A percentile compares a stretch with the other conserved stretches of the same genome.
phyloP scores from a whole-genome alignment of 2,329 filamentous ascomycete species.

The Tolypocladium album region DNA sequence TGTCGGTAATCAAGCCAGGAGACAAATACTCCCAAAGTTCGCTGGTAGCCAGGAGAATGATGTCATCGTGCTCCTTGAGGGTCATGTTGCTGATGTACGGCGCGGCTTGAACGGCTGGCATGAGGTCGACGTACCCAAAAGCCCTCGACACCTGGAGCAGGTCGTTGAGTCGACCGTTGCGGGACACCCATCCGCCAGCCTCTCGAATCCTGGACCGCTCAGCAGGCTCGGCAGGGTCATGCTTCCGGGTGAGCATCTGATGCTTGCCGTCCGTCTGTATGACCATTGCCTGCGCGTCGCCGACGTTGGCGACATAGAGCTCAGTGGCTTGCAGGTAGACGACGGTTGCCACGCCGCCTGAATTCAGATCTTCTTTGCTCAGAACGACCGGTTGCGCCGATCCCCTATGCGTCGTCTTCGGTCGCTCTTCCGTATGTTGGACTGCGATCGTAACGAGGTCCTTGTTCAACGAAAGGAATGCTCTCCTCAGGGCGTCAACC shows the following conservation, averaged over 20 bases:
- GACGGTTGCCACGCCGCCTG: slow-evolving; percentile 85
- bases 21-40: slow-evolving; percentile 94
- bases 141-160: slow-evolving; percentile 82
- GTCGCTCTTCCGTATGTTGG: slow-evolving; percentile 67
- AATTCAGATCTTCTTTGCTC: slow-evolving; percentile 78
- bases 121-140: slow-evolving; percentile 88
- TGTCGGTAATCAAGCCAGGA: slow-evolving; percentile 82
- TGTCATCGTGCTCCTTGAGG: slow-evolving; percentile 82
- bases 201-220: slow-evolving; percentile 87
- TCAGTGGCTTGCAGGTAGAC: slow-evolving; percentile 84
- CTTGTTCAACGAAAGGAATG: slow-evolving; percentile 87
- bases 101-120: slow-evolving; percentile 86
- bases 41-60: slow-evolving; percentile 80
- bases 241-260: slow-evolving; percentile 77
- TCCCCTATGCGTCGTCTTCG: slow-evolving; percentile 55
- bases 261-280: slow-evolving; percentile 81
- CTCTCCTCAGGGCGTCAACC: slow-evolving; percentile 70
- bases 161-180: slow-evolving; percentile 90
- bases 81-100: slow-evolving; percentile 72
- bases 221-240: slow-evolving; percentile 77
- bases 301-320: slow-evolving; percentile 88
- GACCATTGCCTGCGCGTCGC: slow-evolving; percentile 89
- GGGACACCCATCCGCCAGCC: slow-evolving; percentile 89
- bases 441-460: slow-evolving; percentile 80
- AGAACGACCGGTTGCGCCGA: slow-evolving; percentile 66